Percentiles rank a stretch among this genome's conserved stretches.
Conservation (phyloP, 108 stramenopile genomes). For the Cyclotella atomus region DNA sequence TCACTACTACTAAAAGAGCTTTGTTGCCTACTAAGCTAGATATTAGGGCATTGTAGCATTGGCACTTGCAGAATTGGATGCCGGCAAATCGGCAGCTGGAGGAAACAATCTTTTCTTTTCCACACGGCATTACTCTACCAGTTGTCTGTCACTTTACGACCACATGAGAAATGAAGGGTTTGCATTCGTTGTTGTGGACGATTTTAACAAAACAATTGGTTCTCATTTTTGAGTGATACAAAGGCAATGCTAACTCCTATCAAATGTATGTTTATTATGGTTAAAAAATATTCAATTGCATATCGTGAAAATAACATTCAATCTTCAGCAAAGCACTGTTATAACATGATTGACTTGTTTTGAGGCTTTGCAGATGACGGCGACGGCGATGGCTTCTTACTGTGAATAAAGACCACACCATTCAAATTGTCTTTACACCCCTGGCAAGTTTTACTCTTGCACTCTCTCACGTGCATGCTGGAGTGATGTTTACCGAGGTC, state of each 20-base stretch:
- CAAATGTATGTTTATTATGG: not conserved
- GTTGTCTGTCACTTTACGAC: constrained; percentile 40
- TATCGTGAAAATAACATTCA: not conserved
- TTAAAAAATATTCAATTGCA: not conserved
- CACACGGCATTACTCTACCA: constrained; percentile 44
- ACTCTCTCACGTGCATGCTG: constrained; percentile 44
- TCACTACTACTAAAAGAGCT: too few species aligned
- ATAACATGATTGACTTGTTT: not conserved
- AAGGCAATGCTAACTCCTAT: not conserved
- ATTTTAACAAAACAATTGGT: not conserved
- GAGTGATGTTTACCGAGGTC: constrained; percentile 46
- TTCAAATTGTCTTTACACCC: not conserved
- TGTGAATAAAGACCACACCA: constrained; percentile 23
- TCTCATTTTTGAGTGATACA: not conserved
- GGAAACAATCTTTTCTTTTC: constrained; percentile 21
- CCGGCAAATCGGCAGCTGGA: constrained; percentile 6
- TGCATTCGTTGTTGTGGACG: constrained; percentile 23
- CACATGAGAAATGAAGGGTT: constrained; percentile 31
- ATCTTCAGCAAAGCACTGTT: not conserved
- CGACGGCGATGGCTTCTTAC: not conserved
- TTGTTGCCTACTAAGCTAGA: too few species aligned
- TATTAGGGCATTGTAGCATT: constrained; percentile 54
- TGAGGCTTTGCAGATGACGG: not conserved
- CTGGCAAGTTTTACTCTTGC: constrained; percentile 41
- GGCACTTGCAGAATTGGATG: constrained; percentile 42